Conservation (phyloP, 305 asterid species). For the Fraxinus velutina region DNA sequence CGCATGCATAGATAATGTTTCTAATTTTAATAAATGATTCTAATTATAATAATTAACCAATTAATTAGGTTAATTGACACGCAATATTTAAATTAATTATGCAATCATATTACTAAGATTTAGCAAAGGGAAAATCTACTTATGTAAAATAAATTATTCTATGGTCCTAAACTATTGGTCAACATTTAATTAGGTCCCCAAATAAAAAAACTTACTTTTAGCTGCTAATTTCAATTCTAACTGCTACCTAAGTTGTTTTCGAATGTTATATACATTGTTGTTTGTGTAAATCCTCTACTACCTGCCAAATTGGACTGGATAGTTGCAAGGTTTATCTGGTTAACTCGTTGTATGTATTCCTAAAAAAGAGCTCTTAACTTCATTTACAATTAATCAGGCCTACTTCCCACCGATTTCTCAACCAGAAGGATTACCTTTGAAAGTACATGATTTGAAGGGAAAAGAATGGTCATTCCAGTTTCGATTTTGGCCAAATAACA, state of each 20-base stretch:
- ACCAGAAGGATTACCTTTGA: conserved; percentile 86
- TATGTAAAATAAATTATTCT: not conserved
- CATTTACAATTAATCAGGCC: conserved; percentile 52
- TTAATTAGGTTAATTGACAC: not conserved
- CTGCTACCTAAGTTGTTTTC: not conserved
- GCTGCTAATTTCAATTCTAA: not conserved
- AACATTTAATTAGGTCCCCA: too few species aligned
- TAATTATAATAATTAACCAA: not conserved
- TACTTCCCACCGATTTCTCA: conserved; percentile 80
- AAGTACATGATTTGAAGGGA: conserved; percentile 76
- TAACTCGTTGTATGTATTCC: conserved; percentile 17
- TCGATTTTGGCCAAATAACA: conserved; percentile 97
- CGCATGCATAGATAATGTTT: not conserved
- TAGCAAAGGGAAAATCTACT: not conserved
- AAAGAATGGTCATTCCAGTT: conserved; percentile 91
- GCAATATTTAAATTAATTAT: not conserved
- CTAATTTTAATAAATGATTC: too few species aligned
- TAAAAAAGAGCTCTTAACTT: conserved; percentile 18
- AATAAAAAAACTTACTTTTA: not conserved
- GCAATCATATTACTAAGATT: not conserved
- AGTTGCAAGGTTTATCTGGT: conserved; percentile 17
- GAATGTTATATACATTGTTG: not conserved
- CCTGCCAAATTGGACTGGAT: not conserved
- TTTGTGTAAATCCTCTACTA: conserved; percentile 14
- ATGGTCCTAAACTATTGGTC: not conserved